These are phyloP conservation scores for Lactarius sp. DNA, from an alignment of 768 basidiomycete genomes.

Conservation along the genomic window DNA sequence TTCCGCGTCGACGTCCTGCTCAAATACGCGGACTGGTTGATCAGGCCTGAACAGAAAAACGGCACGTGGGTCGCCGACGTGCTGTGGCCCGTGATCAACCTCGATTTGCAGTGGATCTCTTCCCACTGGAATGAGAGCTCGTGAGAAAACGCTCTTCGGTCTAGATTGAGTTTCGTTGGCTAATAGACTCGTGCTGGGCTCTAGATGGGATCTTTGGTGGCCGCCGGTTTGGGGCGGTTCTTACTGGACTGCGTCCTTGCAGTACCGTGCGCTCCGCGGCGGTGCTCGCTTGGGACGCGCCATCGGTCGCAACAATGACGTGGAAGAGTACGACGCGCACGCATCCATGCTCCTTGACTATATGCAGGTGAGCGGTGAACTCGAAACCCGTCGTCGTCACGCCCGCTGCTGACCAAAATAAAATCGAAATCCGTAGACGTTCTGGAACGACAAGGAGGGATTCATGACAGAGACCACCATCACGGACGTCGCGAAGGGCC, in stretches of 20 bases:
- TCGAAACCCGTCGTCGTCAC: neutral
- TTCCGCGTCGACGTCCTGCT: slow-evolving; percentile 8
- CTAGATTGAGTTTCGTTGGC: neutral
- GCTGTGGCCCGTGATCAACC: slow-evolving; percentile 21
- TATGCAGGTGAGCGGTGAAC: slow-evolving; percentile 7
- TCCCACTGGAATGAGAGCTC: slow-evolving; percentile 20
- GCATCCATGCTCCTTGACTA: slow-evolving; percentile 21
- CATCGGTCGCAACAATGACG: neutral
- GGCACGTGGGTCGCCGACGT: slow-evolving; percentile 16
- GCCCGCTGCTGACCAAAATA: neutral
- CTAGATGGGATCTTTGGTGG: slow-evolving; percentile 22
- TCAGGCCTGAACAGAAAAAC: slow-evolving; percentile 17
- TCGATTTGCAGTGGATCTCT: slow-evolving; percentile 22
- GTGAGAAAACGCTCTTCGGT: neutral
- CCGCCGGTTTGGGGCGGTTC: slow-evolving; percentile 21
- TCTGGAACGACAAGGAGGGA: slow-evolving; percentile 19
- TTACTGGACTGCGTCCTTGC: slow-evolving; percentile 23
- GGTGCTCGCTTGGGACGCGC: slow-evolving; percentile 20
- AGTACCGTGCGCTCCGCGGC: slow-evolving; percentile 21
- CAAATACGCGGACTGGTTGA: slow-evolving; percentile 22
- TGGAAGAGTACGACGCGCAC: slow-evolving; percentile 8
- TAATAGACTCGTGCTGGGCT: no score
- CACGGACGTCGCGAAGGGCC: slow-evolving; percentile 11
- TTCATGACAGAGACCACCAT: slow-evolving; percentile 20
- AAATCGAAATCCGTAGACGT: slow-evolving; percentile 4